phyloP scores from a whole-genome alignment of 2,329 filamentous ascomycete species.

The Dactylellina haptotyla region DNA sequence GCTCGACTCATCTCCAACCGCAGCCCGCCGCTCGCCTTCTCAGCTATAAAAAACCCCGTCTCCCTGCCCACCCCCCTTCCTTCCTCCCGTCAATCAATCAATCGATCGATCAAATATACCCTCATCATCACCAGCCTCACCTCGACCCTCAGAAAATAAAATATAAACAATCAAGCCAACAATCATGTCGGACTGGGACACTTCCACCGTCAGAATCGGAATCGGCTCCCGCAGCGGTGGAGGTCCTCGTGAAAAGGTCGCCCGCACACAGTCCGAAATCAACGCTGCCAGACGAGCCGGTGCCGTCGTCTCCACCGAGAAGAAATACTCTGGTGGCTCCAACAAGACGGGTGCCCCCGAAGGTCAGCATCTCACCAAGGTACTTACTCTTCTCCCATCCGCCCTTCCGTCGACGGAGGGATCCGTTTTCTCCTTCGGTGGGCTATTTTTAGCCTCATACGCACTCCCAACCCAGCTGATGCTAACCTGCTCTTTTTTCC shows the following conservation, averaged over 20 bases:
- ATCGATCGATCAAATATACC: background rate
- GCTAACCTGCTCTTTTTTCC: conserved; percentile 3
- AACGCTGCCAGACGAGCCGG: conserved; percentile 90
- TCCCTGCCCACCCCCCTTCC: background rate
- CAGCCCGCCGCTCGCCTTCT: background rate
- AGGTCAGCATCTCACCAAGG: conserved; percentile 84
- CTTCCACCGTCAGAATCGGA: conserved; percentile 82
- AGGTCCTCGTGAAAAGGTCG: conserved; percentile 80
- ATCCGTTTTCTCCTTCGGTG: background rate
- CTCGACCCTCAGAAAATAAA: background rate
- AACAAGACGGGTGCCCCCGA: conserved; percentile 68
- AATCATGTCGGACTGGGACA: conserved; percentile 80
- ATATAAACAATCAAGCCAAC: background rate
- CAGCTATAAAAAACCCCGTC: background rate
- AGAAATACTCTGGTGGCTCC: conserved; percentile 70
- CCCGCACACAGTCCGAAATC: conserved; percentile 80
- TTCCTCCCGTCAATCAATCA: background rate
- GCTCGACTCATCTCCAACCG: conserved; percentile 1
- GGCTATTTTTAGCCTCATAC: conserved; percentile 17
- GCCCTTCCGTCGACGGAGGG: background rate
- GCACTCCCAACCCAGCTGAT: background rate
- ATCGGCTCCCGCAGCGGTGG: conserved; percentile 78
- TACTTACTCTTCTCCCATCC: conserved; percentile 1
- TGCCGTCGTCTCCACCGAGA: conserved; percentile 82
- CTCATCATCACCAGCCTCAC: background rate